A percentile compares a stretch with the other conserved stretches of the same genome.
phyloP scores from a whole-genome alignment of 2,329 filamentous ascomycete species.

The Chaetomium globosum region DNA sequence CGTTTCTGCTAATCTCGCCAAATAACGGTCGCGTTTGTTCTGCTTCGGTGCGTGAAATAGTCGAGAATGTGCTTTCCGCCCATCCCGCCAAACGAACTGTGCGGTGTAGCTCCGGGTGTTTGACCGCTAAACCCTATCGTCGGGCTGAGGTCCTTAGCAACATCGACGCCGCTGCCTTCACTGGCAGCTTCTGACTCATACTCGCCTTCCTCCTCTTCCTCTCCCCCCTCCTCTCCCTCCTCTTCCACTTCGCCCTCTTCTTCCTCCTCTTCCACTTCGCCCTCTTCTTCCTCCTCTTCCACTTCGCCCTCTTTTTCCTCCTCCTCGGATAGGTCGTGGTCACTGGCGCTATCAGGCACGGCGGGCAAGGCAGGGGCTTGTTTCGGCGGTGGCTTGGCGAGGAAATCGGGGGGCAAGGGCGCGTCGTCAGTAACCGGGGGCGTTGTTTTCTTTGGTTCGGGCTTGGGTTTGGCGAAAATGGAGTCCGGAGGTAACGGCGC shows the following conservation, averaged over 20 bases:
- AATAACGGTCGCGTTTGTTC: slow-evolving; percentile 54
- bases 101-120: slow-evolving; percentile 57
- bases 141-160: slow-evolving; percentile 65
- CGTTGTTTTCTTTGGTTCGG: slow-evolving; percentile 29
- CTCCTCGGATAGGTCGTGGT: slow-evolving; percentile 45
- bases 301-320: slow-evolving; percentile 41
- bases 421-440: slow-evolving; percentile 30
- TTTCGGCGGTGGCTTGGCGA: slow-evolving; percentile 39
- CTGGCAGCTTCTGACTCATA: slow-evolving; percentile 50
- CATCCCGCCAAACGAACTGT: slow-evolving; percentile 60
- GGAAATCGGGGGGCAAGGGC: slow-evolving; percentile 38
- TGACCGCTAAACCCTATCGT: slow-evolving; percentile 45
- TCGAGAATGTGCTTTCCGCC: slow-evolving; percentile 52
- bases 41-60: slow-evolving; percentile 51
- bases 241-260: slow-evolving; percentile 47
- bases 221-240: slow-evolving; percentile 52
- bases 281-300: slow-evolving; percentile 42
- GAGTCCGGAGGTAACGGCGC: slow-evolving; percentile 45
- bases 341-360: slow-evolving; percentile 42
- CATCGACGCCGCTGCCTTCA: slow-evolving; percentile 65
- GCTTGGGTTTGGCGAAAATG: slow-evolving; percentile 39
- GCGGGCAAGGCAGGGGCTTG: slow-evolving; percentile 39
- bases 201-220: slow-evolving; percentile 51
- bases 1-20: slow-evolving; percentile 55
- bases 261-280: slow-evolving; percentile 41